These are phyloP conservation scores for Claviceps sp. DNA, from an alignment of 2,329 filamentous ascomycete genomes.

Conservation along the genomic window DNA sequence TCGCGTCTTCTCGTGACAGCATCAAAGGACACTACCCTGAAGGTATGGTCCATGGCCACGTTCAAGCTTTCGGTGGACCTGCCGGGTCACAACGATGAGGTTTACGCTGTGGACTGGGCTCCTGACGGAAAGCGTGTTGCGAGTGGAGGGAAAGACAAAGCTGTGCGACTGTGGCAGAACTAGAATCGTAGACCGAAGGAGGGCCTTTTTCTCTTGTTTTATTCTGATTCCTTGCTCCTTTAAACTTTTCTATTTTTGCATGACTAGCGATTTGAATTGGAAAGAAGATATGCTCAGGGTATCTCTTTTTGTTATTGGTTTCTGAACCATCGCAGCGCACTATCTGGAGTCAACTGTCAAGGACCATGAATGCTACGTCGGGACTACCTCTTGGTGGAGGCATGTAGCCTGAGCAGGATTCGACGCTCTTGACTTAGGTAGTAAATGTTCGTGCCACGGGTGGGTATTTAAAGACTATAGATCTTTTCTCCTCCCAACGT, in stretches of 20 bases:
- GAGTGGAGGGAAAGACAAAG: slow-evolving; percentile 88
- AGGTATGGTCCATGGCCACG: slow-evolving; percentile 83
- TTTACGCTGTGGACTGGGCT: slow-evolving; percentile 91
- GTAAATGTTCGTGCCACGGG: too few species aligned
- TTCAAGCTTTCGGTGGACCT: slow-evolving; percentile 71
- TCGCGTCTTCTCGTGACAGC: slow-evolving; percentile 77
- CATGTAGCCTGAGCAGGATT: too few species aligned
- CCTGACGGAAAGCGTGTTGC: slow-evolving; percentile 79
- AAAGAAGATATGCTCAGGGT: neutral
- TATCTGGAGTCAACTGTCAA: too few species aligned
- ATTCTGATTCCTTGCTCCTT: neutral
- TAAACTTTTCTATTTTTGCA: neutral
- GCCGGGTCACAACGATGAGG: slow-evolving; percentile 82
- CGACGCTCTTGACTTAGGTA: too few species aligned
- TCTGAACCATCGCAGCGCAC: too few species aligned
- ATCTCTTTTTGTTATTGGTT: too few species aligned
- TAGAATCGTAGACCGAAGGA: slow-evolving; percentile 17
- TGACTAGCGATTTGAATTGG: neutral
- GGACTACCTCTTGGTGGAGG: too few species aligned
- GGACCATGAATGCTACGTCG: too few species aligned
- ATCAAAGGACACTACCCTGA: slow-evolving; percentile 85
- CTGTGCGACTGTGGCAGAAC: slow-evolving; percentile 52
- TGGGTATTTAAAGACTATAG: too few species aligned
- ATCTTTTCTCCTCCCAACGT: too few species aligned
- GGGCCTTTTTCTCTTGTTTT: neutral